Percentiles rank a stretch among this genome's conserved stretches.
phyloP scores from a whole-genome alignment of 768 basidiomycete species.

The Boletus patriciae region DNA sequence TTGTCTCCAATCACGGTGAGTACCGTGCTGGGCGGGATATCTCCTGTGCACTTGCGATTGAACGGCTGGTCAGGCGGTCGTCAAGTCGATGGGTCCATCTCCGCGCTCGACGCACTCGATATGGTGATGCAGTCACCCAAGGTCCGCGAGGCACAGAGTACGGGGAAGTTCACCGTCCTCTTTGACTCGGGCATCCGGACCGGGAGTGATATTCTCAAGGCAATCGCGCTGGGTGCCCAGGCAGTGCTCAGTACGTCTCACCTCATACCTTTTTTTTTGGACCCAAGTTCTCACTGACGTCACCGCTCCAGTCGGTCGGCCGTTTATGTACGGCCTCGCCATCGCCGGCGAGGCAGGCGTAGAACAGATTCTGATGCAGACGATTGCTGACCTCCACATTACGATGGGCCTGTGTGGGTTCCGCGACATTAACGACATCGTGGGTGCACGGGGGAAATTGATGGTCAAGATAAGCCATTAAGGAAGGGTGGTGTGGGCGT shows the following conservation, averaged over 20 bases:
- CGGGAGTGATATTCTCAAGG: conserved; percentile 54
- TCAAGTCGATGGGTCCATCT: conserved; percentile 77
- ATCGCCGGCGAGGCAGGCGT: conserved; percentile 50
- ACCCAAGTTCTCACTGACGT: not conserved
- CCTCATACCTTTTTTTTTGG: not conserved
- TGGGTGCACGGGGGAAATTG: conserved; percentile 37
- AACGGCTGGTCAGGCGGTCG: conserved; percentile 52
- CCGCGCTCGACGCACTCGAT: conserved; percentile 69
- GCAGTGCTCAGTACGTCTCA: conserved; percentile 43
- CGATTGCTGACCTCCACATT: conserved; percentile 44
- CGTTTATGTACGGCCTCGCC: conserved; percentile 49
- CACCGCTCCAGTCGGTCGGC: conserved; percentile 36
- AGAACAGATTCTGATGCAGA: conserved; percentile 45
- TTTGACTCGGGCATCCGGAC: conserved; percentile 64
- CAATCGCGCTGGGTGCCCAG: conserved; percentile 57
- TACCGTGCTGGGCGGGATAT: not conserved
- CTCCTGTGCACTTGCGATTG: not conserved
- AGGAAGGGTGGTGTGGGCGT: not conserved
- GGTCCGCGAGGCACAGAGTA: conserved; percentile 53
- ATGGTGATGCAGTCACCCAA: conserved; percentile 62
- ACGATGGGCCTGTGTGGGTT: conserved; percentile 46
- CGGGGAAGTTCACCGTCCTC: conserved; percentile 64
- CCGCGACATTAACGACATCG: conserved; percentile 37
- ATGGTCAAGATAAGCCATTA: conserved; percentile 27
- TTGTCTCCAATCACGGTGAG: conserved; percentile 80